Percentiles rank a stretch among this genome's conserved stretches.
Evolutionary conservation across 768 basidiomycete species (phyloP).

Genomic region (Termitomyces sp.): DNA sequence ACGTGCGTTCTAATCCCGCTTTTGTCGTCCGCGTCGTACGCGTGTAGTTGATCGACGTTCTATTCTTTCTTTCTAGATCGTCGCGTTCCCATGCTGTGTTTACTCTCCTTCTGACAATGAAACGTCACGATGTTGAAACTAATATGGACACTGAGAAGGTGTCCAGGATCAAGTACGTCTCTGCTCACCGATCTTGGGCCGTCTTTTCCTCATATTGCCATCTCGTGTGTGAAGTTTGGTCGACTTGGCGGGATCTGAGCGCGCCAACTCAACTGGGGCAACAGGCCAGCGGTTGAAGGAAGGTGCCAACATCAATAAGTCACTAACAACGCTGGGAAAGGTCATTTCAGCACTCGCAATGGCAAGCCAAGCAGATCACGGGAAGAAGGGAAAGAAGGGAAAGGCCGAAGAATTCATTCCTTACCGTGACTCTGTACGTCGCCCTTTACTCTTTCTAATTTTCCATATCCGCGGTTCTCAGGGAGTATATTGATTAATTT

Average conservation of each 20-base stretch:
- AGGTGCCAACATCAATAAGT: conserved; percentile 98
- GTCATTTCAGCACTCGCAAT: conserved; percentile 90
- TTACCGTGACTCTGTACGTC: conserved; percentile 89
- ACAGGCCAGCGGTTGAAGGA: conserved; percentile 95
- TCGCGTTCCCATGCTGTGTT: conserved; percentile 98
- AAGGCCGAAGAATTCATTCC: conserved; percentile 92
- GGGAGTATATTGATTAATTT: background rate
- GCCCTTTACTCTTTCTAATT: conserved; percentile 7
- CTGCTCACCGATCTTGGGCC: background rate
- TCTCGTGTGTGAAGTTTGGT: conserved; percentile 56
- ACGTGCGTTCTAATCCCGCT: conserved; percentile 46
- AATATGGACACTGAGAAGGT: conserved; percentile 97
- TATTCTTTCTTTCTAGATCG: conserved; percentile 44
- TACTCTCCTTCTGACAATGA: conserved; percentile 91
- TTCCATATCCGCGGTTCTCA: background rate
- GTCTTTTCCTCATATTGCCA: conserved; percentile 7
- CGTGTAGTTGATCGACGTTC: conserved; percentile 4
- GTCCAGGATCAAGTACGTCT: conserved; percentile 83
- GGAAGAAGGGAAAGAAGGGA: conserved; percentile 85
- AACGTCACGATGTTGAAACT: conserved; percentile 74
- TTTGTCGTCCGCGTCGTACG: conserved; percentile 1
- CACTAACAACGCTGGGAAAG: conserved; percentile 94
- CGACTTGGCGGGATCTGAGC: conserved; percentile 94
- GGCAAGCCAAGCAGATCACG: conserved; percentile 52
- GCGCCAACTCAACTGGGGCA: conserved; percentile 96